Percentiles rank a stretch among this genome's conserved stretches.
Evolutionary conservation across 1,284 basidiomycete genomes (phyloP).

Genomic region (Heterobasidion occidentale): DNA sequence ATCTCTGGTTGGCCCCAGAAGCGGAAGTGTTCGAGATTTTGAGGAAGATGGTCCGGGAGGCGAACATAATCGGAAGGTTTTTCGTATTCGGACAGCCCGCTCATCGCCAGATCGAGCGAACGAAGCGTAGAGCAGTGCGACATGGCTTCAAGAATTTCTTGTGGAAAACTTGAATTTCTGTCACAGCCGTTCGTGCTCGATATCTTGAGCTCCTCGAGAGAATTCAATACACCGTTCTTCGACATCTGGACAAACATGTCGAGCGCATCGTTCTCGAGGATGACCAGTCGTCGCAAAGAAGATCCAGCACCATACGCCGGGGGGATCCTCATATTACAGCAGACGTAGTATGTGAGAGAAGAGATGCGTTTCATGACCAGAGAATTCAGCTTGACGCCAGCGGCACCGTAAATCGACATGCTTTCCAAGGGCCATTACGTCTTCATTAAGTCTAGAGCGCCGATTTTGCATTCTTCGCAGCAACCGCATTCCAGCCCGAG

Average conservation of each 20-base stretch:
- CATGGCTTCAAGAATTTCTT: background rate
- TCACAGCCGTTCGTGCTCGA: background rate
- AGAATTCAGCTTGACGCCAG: background rate
- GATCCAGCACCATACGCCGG: background rate
- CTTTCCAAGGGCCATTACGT: background rate
- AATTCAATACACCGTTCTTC: background rate
- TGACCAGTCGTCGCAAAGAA: no score
- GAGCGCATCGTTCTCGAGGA: background rate
- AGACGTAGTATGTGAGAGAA: background rate
- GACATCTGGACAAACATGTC: background rate
- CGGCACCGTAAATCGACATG: background rate
- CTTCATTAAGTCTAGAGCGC: background rate
- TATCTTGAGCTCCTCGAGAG: background rate
- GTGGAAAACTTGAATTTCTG: background rate
- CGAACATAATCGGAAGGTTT: background rate
- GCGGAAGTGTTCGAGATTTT: background rate
- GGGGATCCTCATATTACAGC: background rate
- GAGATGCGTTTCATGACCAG: background rate
- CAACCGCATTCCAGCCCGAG: background rate
- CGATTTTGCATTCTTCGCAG: background rate
- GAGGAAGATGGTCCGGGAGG: background rate
- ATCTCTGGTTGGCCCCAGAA: background rate
- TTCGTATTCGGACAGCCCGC: background rate
- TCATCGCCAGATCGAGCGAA: background rate
- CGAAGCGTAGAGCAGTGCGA: background rate